Base-by-base conservation (phyloP, 1,284 basidiomycete species). In the Hemileia vastatrix region DNA sequence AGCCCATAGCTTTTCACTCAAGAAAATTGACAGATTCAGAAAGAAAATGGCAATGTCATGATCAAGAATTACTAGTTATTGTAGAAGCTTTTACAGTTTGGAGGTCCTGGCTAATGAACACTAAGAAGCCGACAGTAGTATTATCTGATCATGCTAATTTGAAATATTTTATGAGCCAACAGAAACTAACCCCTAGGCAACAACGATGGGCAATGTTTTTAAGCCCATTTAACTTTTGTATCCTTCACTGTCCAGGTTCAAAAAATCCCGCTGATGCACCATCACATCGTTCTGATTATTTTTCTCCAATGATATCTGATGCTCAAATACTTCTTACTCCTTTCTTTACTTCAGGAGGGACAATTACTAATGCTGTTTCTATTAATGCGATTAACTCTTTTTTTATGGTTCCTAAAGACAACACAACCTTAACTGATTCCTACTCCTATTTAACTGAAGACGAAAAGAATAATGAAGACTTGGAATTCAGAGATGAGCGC, bases 1-100 rank as follows among this genome's bases (percentile, higher is more conserved):
- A 48, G 11, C 65, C 65, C 18, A 54, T 66, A 1, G 21, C 21
- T 23, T 66, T 40, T 40, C 19, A 48, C 19, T 66, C 57, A 2
- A 23, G 50, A 18, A 62, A 61, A 52, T 49, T 65, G 11, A 23
- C 50, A 27, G n/a, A 45, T 43, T 31, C 44, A 3, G 52, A 65
- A 40, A 19, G 47, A 45, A 21, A 62, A 6, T 57, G 45, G 43
- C 18, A 57, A 19, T 24, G 47, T n/a, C 45, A 49, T 23, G 31
- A 49, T 27, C 13, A 32, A 44, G 57, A 59, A 44, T 36, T 59
- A 19, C 19, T 15, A 9, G 57, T 33, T 13, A 43, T 59, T 4
- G 48, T 59, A 4, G 19, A 6, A 33, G 47, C 31, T 11, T 59
- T 59, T 27, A 2, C n/a, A 36, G 48, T 51, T 24, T 59, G 57